Base-by-base conservation (phyloP, 352 stramenopile genomes). In the Lagenidium sp. region DNA sequence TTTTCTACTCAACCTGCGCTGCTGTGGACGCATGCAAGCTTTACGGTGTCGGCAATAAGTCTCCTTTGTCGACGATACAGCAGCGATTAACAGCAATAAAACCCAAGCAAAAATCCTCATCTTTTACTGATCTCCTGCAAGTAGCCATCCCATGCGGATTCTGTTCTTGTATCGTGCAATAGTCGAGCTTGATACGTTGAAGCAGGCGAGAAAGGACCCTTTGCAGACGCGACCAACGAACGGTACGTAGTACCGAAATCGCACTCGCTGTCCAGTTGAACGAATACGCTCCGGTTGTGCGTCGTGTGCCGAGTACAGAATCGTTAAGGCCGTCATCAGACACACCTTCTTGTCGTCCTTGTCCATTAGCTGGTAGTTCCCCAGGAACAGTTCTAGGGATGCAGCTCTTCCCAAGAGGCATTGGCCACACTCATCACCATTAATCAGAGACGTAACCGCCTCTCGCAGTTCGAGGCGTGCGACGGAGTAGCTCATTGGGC, bases 191-290 rank as follows among this genome's bases (percentile, higher is more conserved):
- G 45, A 46, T 2, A 53, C 36, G 16, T 15, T 30, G 15, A 37
- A 53, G 26, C 36, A 13, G 13, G 24, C 23, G 35, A 53, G 4
- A 22, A 53, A 53, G 2, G 45, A 31, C 4, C 20, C 19, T 31
- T 53, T 53, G 29, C 46, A 53, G 11, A 53, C 36, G 6, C 38
- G 30, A 0, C 38, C 46, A 7, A 53, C 46, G 12, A 53, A 53
- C 1, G 46, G 46, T 1, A 47, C 18, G 23, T 37, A 47, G 38
- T 47, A 53, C 11, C 23, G 28, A 15, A 53, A 53, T 1, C 46
- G 46, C 6, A 23, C 1, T 0, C 46, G 46, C 6, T 41, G 24
- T 10, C 46, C 37, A 5, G 21, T 41, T 13, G 30, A 41, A 1
- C 36, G 45, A 4, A 19, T 29, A 13, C 30, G 46, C 2, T 16